Evolutionary conservation across 2,329 filamentous ascomycete species (phyloP).

Genomic region (Drechslerella dactyloides): DNA sequence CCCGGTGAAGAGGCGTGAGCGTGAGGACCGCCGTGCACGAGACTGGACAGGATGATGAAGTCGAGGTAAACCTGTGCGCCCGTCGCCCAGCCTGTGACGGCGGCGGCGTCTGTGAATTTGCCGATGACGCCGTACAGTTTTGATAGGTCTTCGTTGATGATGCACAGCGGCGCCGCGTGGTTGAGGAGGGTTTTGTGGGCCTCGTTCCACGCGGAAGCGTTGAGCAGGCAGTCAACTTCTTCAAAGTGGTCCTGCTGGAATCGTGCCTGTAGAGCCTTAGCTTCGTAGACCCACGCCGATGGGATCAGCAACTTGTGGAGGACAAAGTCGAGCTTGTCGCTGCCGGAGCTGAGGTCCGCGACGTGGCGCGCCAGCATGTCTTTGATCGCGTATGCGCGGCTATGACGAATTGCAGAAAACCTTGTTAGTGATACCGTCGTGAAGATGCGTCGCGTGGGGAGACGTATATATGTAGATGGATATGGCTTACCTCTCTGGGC

Average conservation of each 20-base stretch:
- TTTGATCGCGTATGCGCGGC: constrained; percentile 72
- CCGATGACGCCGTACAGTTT: constrained; percentile 72
- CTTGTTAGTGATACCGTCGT: not conserved
- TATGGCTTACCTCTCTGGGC: constrained; percentile 58
- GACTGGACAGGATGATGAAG: constrained; percentile 63
- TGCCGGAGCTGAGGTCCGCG: constrained; percentile 67
- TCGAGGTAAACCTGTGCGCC: constrained; percentile 81
- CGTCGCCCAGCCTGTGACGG: constrained; percentile 74
- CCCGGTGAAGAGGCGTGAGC: constrained; percentile 52
- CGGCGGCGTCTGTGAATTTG: constrained; percentile 70
- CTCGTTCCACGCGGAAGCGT: constrained; percentile 75
- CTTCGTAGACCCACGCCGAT: constrained; percentile 79
- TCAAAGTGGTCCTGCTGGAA: constrained; percentile 70
- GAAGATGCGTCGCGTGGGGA: not conserved
- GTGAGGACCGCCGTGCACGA: constrained; percentile 55
- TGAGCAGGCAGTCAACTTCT: constrained; percentile 81
- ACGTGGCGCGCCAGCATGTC: constrained; percentile 77
- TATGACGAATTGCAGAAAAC: no score
- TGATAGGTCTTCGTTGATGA: constrained; percentile 82
- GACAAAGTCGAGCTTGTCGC: constrained; percentile 65
- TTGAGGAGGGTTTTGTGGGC: constrained; percentile 83
- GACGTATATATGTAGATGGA: not conserved
- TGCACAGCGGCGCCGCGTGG: constrained; percentile 78
- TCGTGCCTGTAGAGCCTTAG: constrained; percentile 77
- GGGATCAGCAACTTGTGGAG: constrained; percentile 74